These are phyloP conservation scores for Syzygium malaccense DNA, from an alignment of 441 rosid species.

Conservation along the genomic window DNA sequence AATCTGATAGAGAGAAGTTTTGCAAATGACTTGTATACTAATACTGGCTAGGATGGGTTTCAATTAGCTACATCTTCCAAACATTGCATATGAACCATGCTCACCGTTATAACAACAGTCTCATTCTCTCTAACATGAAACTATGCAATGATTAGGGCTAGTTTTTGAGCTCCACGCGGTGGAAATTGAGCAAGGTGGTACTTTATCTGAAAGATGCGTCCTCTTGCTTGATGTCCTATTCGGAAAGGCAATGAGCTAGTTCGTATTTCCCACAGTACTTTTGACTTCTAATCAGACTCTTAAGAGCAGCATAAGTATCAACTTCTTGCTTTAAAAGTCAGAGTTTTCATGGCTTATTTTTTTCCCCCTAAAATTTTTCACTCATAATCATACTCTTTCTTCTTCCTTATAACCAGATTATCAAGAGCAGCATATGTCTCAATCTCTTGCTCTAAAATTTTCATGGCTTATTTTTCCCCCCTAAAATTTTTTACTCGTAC, in stretches of 20 bases:
- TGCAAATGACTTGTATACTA: no score
- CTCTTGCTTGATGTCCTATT: not conserved
- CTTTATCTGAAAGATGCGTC: not conserved
- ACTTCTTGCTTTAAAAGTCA: no score
- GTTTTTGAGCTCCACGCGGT: accelerated
- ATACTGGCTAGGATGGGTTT: no score
- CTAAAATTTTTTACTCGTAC: no score
- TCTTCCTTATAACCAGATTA: not conserved
- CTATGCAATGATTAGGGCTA: not conserved
- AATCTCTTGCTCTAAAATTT: no score
- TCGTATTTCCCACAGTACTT: not conserved
- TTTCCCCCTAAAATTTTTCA: not conserved
- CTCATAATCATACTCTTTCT: not conserved
- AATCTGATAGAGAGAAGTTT: no score
- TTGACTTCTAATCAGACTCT: not conserved
- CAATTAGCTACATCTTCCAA: no score
- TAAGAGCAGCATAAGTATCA: not conserved
- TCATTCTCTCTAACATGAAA: not conserved
- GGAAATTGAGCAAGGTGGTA: not conserved
- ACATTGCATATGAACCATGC: no score
- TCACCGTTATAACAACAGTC: not conserved
- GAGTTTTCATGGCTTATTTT: no score
- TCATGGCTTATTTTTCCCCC: not conserved
- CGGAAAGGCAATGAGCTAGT: not conserved
- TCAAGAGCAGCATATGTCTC: not conserved